Evolutionary conservation across 352 stramenopile species (phyloP).

Genomic region (Phytophthora cajani): DNA sequence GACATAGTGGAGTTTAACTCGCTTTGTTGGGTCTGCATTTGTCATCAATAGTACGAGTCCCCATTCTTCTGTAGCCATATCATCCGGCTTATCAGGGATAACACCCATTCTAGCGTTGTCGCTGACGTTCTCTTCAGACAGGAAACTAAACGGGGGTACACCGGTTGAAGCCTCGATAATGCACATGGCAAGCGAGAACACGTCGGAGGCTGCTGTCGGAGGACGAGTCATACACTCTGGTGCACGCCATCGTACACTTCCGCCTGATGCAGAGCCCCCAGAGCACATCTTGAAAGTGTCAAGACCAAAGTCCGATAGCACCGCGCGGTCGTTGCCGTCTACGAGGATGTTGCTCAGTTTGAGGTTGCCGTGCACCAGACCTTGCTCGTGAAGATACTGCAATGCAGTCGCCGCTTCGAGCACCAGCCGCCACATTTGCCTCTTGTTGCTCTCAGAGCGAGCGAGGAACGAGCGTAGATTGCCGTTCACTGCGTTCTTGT

Average conservation of each 20-base stretch:
- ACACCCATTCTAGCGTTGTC: background rate
- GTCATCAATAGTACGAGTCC: background rate
- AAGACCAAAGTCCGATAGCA: slow-evolving; percentile 36
- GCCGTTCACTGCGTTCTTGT: background rate
- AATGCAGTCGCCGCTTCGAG: slow-evolving; percentile 29
- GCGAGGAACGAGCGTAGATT: slow-evolving; percentile 1
- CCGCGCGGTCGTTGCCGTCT: slow-evolving; percentile 9
- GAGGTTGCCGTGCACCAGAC: slow-evolving; percentile 36
- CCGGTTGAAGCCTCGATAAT: slow-evolving; percentile 33
- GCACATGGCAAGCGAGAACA: slow-evolving; percentile 41
- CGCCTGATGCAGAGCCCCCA: background rate
- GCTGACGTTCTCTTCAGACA: background rate
- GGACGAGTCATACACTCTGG: background rate
- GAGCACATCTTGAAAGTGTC: slow-evolving; percentile 4
- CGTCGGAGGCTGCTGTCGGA: slow-evolving; percentile 28
- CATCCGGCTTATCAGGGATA: background rate
- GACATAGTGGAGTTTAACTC: background rate
- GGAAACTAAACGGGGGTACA: background rate
- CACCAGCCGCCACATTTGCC: background rate
- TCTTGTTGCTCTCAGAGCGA: slow-evolving; percentile 1
- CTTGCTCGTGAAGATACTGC: slow-evolving; percentile 26
- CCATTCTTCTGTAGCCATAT: background rate
- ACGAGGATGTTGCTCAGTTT: slow-evolving; percentile 44
- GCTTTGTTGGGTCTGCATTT: background rate
- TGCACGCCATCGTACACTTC: slow-evolving; percentile 10